A percentile compares a stretch with the other conserved stretches of the same genome.
Conservation (phyloP, 2,329 filamentous ascomycete species). For the Fusarium acutatum region DNA sequence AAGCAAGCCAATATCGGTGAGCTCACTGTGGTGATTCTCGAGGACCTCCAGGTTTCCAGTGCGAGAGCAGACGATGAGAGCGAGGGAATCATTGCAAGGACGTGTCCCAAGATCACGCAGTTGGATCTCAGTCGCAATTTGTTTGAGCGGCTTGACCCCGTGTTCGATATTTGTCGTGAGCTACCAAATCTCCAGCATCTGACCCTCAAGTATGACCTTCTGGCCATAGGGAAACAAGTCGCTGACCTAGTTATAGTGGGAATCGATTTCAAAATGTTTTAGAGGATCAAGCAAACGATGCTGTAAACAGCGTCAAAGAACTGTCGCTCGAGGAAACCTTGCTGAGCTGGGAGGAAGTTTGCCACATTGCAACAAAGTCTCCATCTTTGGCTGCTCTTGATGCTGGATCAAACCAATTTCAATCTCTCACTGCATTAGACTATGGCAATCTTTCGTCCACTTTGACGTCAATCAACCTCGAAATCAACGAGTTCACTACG, state of each 20-base stretch:
- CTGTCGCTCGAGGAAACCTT: slow-evolving; percentile 74
- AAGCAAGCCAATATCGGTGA: slow-evolving; percentile 82
- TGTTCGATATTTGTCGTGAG: slow-evolving; percentile 75
- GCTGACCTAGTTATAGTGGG: slow-evolving; percentile 61
- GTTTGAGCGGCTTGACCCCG: slow-evolving; percentile 71
- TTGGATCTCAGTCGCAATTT: slow-evolving; percentile 88
- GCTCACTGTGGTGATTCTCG: slow-evolving; percentile 82
- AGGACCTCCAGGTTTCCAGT: slow-evolving; percentile 71
- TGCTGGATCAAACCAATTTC: slow-evolving; percentile 67
- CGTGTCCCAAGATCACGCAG: slow-evolving; percentile 75
- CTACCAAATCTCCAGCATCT: slow-evolving; percentile 73
- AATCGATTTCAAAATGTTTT: slow-evolving; percentile 71
- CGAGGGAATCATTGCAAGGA: slow-evolving; percentile 53
- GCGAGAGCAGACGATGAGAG: slow-evolving; percentile 45
- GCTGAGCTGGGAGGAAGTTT: slow-evolving; percentile 71
- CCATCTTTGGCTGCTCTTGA: slow-evolving; percentile 59
- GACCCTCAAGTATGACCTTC: slow-evolving; percentile 72
- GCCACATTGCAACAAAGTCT: slow-evolving; percentile 63
- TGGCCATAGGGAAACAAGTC: neutral
- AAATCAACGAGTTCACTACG: slow-evolving; percentile 73
- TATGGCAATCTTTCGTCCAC: slow-evolving; percentile 55
- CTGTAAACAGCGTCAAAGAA: slow-evolving; percentile 63
- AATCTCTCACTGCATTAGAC: slow-evolving; percentile 55
- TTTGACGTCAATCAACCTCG: slow-evolving; percentile 72
- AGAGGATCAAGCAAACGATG: slow-evolving; percentile 42